These are phyloP conservation scores for Mangifera indica DNA, from an alignment of 345 rosid genomes.

Conservation along the genomic window DNA sequence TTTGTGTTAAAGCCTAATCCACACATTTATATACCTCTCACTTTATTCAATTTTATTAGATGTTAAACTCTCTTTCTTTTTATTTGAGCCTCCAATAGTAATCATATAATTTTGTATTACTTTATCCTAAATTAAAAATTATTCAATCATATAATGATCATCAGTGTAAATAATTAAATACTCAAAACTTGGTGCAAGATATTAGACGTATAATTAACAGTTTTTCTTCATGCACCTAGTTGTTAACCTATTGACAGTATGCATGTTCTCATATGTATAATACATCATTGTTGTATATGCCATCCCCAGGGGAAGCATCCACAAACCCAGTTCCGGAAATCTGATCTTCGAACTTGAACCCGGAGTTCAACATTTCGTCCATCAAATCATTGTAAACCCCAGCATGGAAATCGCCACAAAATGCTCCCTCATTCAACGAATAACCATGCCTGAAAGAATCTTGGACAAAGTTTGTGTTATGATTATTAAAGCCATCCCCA, in stretches of 20 bases:
- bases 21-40: no score
- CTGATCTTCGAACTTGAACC: conserved; percentile 49
- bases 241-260: conserved; percentile 1
- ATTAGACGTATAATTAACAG: no score
- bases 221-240: conserved; percentile 22
- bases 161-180: no score
- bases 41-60: no score
- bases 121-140: no score
- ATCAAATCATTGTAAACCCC: conserved; percentile 29
- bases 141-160: no score
- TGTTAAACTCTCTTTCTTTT: no score
- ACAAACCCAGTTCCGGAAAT: conserved; percentile 40
- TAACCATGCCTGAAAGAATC: conserved; percentile 22
- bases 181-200: no score
- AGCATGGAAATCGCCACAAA: conserved; percentile 27
- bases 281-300: conserved; percentile 36
- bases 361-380: conserved; percentile 42
- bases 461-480: conserved; percentile 24
- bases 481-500: conserved; percentile 13
- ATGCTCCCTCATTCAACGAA: conserved; percentile 26
- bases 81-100: no score
- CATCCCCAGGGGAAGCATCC: conserved; percentile 35
- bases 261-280: conserved; percentile 37
- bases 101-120: no score
- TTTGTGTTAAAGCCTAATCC: no score